phyloP scores from a whole-genome alignment of 805 yeast genomes.

The Saccharomyces paradoxus region DNA sequence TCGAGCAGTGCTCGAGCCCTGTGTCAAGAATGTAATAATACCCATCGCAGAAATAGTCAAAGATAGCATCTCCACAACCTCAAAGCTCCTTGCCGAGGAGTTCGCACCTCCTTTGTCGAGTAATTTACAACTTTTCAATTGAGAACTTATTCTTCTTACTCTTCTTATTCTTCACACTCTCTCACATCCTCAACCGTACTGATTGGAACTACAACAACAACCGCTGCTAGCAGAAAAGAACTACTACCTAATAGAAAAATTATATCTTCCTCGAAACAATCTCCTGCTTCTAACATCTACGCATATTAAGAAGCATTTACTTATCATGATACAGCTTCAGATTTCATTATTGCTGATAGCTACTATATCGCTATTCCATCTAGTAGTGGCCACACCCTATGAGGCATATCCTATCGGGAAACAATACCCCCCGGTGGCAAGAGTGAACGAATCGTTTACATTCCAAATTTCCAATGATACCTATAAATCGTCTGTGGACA shows the following conservation, averaged over 20 bases:
- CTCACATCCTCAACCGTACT: background rate
- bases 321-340: background rate
- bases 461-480: slow-evolving; percentile 70
- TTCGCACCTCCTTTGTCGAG: background rate
- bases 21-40: background rate
- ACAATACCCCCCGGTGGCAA: slow-evolving; percentile 85
- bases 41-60: background rate
- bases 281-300: background rate
- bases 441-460: slow-evolving; percentile 50
- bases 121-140: background rate
- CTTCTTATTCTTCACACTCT: background rate
- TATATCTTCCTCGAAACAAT: background rate
- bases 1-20: background rate
- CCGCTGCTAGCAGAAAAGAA: background rate
- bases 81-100: background rate
- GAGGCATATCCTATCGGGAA: slow-evolving; percentile 36
- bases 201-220: background rate
- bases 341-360: background rate
- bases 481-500: slow-evolving; percentile 39
- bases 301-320: background rate
- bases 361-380: background rate
- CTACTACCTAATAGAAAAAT: background rate
- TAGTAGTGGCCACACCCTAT: slow-evolving; percentile 14
- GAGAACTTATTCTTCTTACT: background rate
- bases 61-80: background rate